phyloP scores from a whole-genome alignment of 2,329 filamentous ascomycete species.

The Phaeosphaeria sp. region DNA sequence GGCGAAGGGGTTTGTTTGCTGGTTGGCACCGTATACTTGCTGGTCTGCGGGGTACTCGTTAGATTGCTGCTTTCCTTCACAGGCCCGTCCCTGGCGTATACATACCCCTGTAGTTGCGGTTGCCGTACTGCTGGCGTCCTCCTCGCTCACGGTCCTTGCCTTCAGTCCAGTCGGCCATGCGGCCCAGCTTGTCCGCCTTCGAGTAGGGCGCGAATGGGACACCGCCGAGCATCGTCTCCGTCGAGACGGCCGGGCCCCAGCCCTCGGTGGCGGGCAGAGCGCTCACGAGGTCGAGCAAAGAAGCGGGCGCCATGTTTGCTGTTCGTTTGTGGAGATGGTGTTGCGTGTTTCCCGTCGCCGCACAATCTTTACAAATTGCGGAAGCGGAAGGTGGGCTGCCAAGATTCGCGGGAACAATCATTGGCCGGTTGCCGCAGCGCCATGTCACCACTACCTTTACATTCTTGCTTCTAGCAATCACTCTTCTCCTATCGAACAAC shows the following conservation, averaged over 20 bases:
- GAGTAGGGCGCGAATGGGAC: constrained; percentile 98
- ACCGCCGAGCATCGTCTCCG: constrained; percentile 88
- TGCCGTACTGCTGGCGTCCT: constrained; percentile 81
- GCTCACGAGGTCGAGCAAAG: constrained; percentile 56
- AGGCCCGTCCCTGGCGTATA: neutral
- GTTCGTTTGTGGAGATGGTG: constrained; percentile 12
- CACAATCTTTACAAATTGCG: constrained; percentile 23
- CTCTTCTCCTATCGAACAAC: neutral
- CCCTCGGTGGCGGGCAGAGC: constrained; percentile 53
- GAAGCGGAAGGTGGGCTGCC: constrained; percentile 23
- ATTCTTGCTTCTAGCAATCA: neutral
- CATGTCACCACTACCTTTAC: neutral
- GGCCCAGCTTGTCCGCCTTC: constrained; percentile 97
- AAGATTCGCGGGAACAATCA: constrained; percentile 11
- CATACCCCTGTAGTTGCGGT: constrained; percentile 87
- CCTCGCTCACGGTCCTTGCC: constrained; percentile 81
- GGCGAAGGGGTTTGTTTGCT: constrained; percentile 78
- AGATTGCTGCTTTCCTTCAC: constrained; percentile 7
- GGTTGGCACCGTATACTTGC: constrained; percentile 93
- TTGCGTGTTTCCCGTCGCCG: constrained; percentile 17
- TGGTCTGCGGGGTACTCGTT: constrained; percentile 68
- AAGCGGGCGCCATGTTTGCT: constrained; percentile 53
- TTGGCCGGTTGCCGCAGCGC: neutral
- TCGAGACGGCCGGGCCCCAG: constrained; percentile 86
- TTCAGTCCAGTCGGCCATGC: constrained; percentile 99